Evolutionary conservation across 2,329 filamentous ascomycete species (phyloP).

Genomic region (Emydomyces testavorans): DNA sequence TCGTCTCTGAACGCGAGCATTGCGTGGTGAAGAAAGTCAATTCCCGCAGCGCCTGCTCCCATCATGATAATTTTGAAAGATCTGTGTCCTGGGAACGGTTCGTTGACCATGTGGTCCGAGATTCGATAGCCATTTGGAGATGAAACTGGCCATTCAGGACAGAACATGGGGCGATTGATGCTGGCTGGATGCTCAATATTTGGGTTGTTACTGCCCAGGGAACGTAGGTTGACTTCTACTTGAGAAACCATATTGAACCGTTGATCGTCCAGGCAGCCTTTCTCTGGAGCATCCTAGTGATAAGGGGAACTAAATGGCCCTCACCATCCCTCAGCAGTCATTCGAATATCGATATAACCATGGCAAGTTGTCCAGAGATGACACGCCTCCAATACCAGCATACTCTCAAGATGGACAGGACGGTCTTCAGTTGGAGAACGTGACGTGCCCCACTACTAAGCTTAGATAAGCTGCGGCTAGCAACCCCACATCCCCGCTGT

Average conservation of each 20-base stretch:
- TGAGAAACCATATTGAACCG: background rate
- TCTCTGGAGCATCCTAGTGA: background rate
- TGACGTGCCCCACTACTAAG: too few relatives aligned
- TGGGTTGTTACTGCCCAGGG: slow-evolving; percentile 16
- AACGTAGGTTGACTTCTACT: background rate
- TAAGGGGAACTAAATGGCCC: too few relatives aligned
- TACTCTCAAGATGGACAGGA: too few relatives aligned
- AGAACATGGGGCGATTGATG: slow-evolving; percentile 14
- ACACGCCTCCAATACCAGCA: too few relatives aligned
- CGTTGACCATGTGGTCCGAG: slow-evolving; percentile 16
- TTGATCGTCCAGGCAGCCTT: background rate
- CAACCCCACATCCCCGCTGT: background rate
- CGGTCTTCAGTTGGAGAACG: too few relatives aligned
- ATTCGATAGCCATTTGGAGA: slow-evolving; percentile 14
- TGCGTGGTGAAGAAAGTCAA: slow-evolving; percentile 18
- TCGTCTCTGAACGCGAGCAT: slow-evolving; percentile 10
- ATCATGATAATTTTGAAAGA: slow-evolving; percentile 18
- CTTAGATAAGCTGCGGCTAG: too few relatives aligned
- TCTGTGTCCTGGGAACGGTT: slow-evolving; percentile 11
- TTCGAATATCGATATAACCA: too few relatives aligned
- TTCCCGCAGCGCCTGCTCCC: slow-evolving; percentile 17
- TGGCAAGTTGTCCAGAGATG: too few relatives aligned
- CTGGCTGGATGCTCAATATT: slow-evolving; percentile 15
- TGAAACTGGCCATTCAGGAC: slow-evolving; percentile 11
- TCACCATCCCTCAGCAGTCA: too few relatives aligned